Base-by-base conservation (phyloP, 164 flowering plant species). In the Houttuynia cordata region DNA sequence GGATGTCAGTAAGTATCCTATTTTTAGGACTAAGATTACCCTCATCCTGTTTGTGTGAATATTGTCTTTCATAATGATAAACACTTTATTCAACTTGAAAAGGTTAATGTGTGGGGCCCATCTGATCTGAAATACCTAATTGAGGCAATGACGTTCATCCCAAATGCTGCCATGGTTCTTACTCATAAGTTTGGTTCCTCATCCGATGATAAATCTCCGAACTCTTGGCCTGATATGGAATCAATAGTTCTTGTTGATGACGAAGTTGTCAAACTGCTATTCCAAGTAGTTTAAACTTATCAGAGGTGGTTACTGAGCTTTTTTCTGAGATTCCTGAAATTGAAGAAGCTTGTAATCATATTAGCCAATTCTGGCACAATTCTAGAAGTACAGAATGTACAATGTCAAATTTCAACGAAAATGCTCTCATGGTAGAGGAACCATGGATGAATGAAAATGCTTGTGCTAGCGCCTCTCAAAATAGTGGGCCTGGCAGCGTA, bases 101-200 rank as follows among this genome's bases (percentile, higher is more conserved):
- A 94, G 99, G 91, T 94, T 62, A 91, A 91, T 30, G 61, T 91
- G 50, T 85, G 93, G 95, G 99, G 99, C 58, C 90, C 99, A 10
- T 88, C 96, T 64, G 96, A 94, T 83, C 79, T 94, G 65, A 81
- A 85, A 51, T 83, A 78, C 67, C 74, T 94, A 47, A 81, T 91
- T 69, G 80, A 80, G 75, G 99, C 99, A 54, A 87, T 94, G 96
- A 78, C 79, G 1, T 91, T 94, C 71, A 83, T 94, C 59, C 93
- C 96, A 60, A 83, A 80, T 73, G 91, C 96, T 76, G 91, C 97
- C 66, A 80, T 91, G 95, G 91, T 94, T 64, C 87, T 84, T 69
- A 79, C 96, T 25, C 77, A 56, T 59, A 82, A 93, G 70, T 91
- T 94, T 77, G 96, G 92, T 6, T 79, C 82, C 3, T n/a, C 77